Evolutionary conservation across 768 basidiomycete species (phyloP), one percentile per base, ranked within the genome.

Genomic region (Hydnomerulius pinastri): DNA sequence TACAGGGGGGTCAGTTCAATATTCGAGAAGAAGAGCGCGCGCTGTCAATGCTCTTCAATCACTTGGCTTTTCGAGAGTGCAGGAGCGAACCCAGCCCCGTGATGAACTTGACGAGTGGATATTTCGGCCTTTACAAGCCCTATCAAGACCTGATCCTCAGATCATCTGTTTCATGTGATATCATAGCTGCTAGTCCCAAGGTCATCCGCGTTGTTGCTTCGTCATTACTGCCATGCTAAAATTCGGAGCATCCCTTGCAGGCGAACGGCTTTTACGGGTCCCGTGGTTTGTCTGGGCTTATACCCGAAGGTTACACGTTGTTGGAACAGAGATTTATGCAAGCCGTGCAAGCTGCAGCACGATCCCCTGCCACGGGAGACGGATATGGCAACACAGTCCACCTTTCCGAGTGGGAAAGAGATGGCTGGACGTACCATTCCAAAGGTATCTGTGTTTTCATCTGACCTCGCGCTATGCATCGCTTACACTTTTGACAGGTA

Each of bases 341-440:
- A 21, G 84, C 84, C 4, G 83, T 83, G 3, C 66, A 64, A 41
- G 65, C 63, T n/a, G 80, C 83, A 0, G 74, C 74, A 4, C 74
- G 71, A 27, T 39, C 54, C n/a, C 58, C 57, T 9, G 62, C 53
- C 23, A 5, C n/a, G 5, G n/a, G 36, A 45, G 62, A 56, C 27
- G 70, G 73, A 4, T 28, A 8, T 23, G 29, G 52, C 42, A 61
- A 70, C 28, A 81, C 83, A 0, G 78, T 99, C 20, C 75, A 83
- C 47, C 73, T 99, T 53, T 79, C 73, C 51, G 96, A 99, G 68
- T 99, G 97, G 97, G 80, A 84, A 62, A 80, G 80, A 56, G 72
- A 77, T 20, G 92, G 87, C 4, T 99, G 97, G 97, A 98, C 97
- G 1, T 99, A 99, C 71, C 97, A 99, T 63, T 91, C 97, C 21